Conservation (phyloP, 2,329 filamentous ascomycete species). For the Fusarium sp. region DNA sequence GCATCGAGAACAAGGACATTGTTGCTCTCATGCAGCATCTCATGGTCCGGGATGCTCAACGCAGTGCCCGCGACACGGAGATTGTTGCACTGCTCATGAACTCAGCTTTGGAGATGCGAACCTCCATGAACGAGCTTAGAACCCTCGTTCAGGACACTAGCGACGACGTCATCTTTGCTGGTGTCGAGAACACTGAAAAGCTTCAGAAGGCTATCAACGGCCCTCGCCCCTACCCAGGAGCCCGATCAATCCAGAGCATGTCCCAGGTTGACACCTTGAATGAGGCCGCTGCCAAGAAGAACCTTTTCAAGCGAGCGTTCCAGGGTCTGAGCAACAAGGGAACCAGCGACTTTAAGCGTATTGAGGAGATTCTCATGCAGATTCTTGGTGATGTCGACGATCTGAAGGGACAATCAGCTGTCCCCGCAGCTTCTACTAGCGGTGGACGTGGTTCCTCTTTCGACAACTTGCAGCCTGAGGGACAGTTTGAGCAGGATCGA, state of each 20-base stretch:
- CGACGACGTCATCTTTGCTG: conserved; percentile 88
- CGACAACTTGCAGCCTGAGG: conserved; percentile 74
- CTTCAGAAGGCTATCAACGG: conserved; percentile 87
- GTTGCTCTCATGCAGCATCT: conserved; percentile 98
- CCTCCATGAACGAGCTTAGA: conserved; percentile 95
- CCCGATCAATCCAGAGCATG: conserved; percentile 70
- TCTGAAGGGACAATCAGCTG: conserved; percentile 73
- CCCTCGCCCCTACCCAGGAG: conserved; percentile 83
- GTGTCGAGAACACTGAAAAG: conserved; percentile 88
- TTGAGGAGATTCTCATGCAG: conserved; percentile 92
- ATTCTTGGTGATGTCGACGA: conserved; percentile 92
- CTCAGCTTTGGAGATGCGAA: conserved; percentile 96
- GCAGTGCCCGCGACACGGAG: conserved; percentile 95
- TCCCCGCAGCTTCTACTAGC: conserved; percentile 53
- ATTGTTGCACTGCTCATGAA: conserved; percentile 95
- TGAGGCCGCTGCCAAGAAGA: conserved; percentile 80
- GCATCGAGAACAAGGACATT: conserved; percentile 96
- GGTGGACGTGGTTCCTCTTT: conserved; percentile 73
- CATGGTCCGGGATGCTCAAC: conserved; percentile 95
- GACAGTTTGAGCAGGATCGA: conserved; percentile 75
- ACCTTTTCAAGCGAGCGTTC: conserved; percentile 93
- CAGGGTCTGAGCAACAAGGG: conserved; percentile 91
- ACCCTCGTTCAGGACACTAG: conserved; percentile 86
- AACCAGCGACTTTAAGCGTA: conserved; percentile 86
- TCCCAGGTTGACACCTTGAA: conserved; percentile 69